Conservation (phyloP, 768 basidiomycete genomes). For the Boletus sensibilis region DNA sequence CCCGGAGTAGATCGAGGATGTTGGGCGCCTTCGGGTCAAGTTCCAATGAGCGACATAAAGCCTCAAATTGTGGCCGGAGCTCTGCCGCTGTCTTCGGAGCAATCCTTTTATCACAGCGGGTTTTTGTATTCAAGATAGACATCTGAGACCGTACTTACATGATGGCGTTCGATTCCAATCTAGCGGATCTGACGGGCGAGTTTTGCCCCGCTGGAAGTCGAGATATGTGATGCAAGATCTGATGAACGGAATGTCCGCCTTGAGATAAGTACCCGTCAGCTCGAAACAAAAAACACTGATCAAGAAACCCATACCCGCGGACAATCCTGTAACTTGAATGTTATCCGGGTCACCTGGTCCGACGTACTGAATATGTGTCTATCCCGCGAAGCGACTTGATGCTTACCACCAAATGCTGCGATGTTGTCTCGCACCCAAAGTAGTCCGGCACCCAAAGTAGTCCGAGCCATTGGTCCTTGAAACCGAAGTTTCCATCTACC, state of each 20-base stretch:
- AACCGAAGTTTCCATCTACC: slow-evolving; percentile 72
- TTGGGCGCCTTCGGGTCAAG: slow-evolving; percentile 53
- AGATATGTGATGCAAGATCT: slow-evolving; percentile 68
- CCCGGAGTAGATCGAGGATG: slow-evolving; percentile 48
- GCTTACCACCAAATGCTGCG: slow-evolving; percentile 59
- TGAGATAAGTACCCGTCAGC: background rate
- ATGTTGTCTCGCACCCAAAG: slow-evolving; percentile 72
- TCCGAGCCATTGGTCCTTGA: slow-evolving; percentile 80
- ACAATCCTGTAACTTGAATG: slow-evolving; percentile 63
- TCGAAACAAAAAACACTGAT: background rate
- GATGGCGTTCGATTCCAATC: slow-evolving; percentile 74
- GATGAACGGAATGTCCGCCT: slow-evolving; percentile 76
- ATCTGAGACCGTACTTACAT: slow-evolving; percentile 39
- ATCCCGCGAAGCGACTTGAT: background rate
- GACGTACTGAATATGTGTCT: background rate
- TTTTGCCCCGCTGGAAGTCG: slow-evolving; percentile 50
- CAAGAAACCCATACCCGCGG: slow-evolving; percentile 46
- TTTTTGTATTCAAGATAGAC: background rate
- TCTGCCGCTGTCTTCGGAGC: slow-evolving; percentile 60
- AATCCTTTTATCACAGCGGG: slow-evolving; percentile 30
- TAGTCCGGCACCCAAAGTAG: slow-evolving; percentile 66
- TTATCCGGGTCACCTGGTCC: slow-evolving; percentile 56
- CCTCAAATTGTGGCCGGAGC: slow-evolving; percentile 59
- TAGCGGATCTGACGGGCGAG: slow-evolving; percentile 66
- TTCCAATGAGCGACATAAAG: slow-evolving; percentile 53